Evolutionary conservation across 2,329 filamentous ascomycete genomes (phyloP).

Genomic region (Alternaria arbusti): DNA sequence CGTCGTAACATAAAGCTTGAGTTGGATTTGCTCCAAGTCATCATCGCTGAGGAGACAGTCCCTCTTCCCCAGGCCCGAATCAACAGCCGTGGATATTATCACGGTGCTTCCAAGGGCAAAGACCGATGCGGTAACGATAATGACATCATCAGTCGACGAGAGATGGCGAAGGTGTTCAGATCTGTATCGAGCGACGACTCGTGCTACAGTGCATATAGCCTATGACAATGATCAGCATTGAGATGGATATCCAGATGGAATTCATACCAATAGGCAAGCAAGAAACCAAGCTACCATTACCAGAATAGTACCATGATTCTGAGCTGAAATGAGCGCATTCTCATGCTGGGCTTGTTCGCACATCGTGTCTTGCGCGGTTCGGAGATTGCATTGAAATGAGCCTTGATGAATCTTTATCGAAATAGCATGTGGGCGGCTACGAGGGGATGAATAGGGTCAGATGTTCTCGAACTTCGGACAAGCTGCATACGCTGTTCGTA

Average conservation of each 20-base stretch:
- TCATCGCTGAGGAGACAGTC: slow-evolving; percentile 14
- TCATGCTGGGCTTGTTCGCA: slow-evolving; percentile 15
- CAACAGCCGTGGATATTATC: slow-evolving; percentile 27
- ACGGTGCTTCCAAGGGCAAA: slow-evolving; percentile 32
- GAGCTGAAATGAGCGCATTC: slow-evolving; percentile 30
- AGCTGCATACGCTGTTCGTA: slow-evolving; percentile 16
- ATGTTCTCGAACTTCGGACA: slow-evolving; percentile 15
- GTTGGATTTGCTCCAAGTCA: slow-evolving; percentile 18
- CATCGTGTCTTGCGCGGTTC: slow-evolving; percentile 16
- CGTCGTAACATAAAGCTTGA: slow-evolving; percentile 30
- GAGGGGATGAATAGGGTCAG: slow-evolving; percentile 13
- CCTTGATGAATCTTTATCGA: slow-evolving; percentile 23
- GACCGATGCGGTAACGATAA: slow-evolving; percentile 26
- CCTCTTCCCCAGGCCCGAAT: slow-evolving; percentile 26
- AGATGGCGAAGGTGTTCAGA: slow-evolving; percentile 15
- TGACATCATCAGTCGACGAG: slow-evolving; percentile 24
- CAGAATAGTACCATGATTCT: slow-evolving; percentile 34
- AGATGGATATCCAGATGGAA: not conserved
- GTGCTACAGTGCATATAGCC: slow-evolving; percentile 24
- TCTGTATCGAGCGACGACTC: slow-evolving; percentile 25
- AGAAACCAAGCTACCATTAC: slow-evolving; percentile 37
- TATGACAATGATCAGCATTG: slow-evolving; percentile 11
- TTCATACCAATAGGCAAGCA: slow-evolving; percentile 28
- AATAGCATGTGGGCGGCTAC: slow-evolving; percentile 12
- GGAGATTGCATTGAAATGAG: slow-evolving; percentile 28